These are phyloP conservation scores for Gentiana macrophylla DNA, from an alignment of 257 asterid species.

Conservation along the genomic window DNA sequence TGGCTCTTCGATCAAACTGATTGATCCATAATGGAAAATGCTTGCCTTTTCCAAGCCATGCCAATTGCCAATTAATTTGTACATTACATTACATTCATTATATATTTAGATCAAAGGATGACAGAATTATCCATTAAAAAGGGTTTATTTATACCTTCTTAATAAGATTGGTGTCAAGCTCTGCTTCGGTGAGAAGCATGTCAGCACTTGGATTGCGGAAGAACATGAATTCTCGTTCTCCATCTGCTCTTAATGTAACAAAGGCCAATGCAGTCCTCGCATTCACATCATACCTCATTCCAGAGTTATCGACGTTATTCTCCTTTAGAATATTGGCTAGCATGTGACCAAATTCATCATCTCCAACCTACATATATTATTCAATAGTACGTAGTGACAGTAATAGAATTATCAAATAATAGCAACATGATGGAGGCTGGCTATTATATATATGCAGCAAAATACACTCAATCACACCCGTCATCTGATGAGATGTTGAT, in stretches of 20 bases:
- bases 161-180: slow-evolving; percentile 22
- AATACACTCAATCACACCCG: no score
- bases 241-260: slow-evolving; percentile 24
- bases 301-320: slow-evolving; percentile 22
- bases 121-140: not conserved
- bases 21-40: slow-evolving; percentile 22
- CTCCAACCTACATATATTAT: slow-evolving; percentile 16
- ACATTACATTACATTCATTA: not conserved
- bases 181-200: slow-evolving; percentile 30
- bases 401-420: no score
- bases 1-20: slow-evolving; percentile 27
- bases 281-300: slow-evolving; percentile 17
- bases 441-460: no score
- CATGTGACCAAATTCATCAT: slow-evolving; percentile 30
- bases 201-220: slow-evolving; percentile 29
- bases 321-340: slow-evolving; percentile 20
- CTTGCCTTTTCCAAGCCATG: slow-evolving; percentile 3
- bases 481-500: no score
- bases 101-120: not conserved
- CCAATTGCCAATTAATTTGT: no score
- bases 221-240: slow-evolving; percentile 34
- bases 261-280: slow-evolving; percentile 32
- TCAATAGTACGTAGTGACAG: no score
- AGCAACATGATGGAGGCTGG: no score
- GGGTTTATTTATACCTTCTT: slow-evolving; percentile 12